Conservation (phyloP, 768 basidiomycete genomes). For the Podaxis pistillaris region DNA sequence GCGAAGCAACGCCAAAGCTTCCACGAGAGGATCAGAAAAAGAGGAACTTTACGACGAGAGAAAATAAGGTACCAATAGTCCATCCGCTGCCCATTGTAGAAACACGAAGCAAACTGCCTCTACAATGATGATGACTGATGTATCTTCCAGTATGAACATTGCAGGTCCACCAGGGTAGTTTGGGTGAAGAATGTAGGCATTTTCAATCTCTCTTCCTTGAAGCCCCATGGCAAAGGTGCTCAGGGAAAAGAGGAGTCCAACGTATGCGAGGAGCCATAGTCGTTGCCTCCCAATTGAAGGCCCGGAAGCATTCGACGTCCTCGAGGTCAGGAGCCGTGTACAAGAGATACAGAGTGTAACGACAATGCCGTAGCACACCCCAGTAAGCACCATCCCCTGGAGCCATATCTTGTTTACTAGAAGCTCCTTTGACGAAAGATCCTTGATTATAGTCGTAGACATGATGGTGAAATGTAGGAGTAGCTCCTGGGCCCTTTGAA, state of each 20-base stretch:
- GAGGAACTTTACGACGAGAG: no score
- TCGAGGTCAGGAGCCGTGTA: not conserved
- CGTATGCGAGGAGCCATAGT: not conserved
- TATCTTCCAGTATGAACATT: not conserved
- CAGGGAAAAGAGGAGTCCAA: not conserved
- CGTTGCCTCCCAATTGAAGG: no score
- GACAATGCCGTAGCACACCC: not conserved
- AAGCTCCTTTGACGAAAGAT: not conserved
- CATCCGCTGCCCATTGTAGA: conserved; percentile 3
- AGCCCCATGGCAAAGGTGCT: not conserved
- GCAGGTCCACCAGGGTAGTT: not conserved
- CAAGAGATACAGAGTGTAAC: not conserved
- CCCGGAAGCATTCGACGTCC: not conserved
- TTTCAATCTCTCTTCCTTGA: not conserved
- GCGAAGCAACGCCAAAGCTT: conserved; percentile 3
- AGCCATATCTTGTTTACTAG: not conserved
- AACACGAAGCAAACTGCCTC: not conserved
- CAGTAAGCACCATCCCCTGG: conserved; percentile 1
- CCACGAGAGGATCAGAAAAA: not conserved
- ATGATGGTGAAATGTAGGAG: not conserved
- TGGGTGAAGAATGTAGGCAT: not conserved
- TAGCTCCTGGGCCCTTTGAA: no score
- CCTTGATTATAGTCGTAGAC: not conserved
- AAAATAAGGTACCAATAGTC: not conserved
- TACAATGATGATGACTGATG: not conserved